phyloP scores from a whole-genome alignment of 371 early-diverging fungal species.

The Actinomucor elegans region DNA sequence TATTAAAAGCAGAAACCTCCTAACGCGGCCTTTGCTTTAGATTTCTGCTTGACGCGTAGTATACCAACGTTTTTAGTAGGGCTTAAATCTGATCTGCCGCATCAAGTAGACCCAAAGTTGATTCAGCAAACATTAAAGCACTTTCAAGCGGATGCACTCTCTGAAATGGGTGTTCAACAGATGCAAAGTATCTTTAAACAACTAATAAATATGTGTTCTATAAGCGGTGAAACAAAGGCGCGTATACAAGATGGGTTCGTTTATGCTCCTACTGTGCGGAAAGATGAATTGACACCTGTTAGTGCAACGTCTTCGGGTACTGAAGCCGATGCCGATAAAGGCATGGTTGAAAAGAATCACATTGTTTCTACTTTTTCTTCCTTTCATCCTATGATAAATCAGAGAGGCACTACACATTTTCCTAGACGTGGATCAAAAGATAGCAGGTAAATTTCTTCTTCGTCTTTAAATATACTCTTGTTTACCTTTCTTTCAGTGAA shows the following conservation, averaged over 20 bases:
- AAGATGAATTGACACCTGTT: too few species aligned
- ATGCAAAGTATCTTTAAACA: constrained; percentile 27
- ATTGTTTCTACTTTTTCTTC: constrained; percentile 7
- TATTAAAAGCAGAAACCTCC: too few species aligned
- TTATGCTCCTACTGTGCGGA: constrained; percentile 31
- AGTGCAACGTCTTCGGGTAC: constrained; percentile 4
- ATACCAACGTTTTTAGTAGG: constrained; percentile 38
- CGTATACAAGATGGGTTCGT: constrained; percentile 32
- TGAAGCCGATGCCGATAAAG: constrained; percentile 24
- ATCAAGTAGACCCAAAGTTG: constrained; percentile 25
- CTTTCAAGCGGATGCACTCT: constrained; percentile 29
- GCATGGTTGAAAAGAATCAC: constrained; percentile 3
- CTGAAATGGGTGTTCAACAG: constrained; percentile 25
- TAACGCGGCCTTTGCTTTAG: constrained; percentile 22
- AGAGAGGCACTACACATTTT: constrained; percentile 9
- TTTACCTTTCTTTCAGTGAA: constrained; percentile 28
- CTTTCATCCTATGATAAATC: constrained; percentile 12
- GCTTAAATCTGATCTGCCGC: constrained; percentile 29
- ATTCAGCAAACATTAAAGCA: constrained; percentile 21
- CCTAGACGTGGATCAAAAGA: constrained; percentile 43
- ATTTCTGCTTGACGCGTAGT: constrained; percentile 26
- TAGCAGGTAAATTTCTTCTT: constrained; percentile 31
- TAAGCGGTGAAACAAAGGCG: neutral
- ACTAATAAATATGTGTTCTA: neutral
- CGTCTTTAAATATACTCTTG: constrained; percentile 1